phyloP scores from a whole-genome alignment of 2,329 filamentous ascomycete species.

The Mycocentrospora acerina region DNA sequence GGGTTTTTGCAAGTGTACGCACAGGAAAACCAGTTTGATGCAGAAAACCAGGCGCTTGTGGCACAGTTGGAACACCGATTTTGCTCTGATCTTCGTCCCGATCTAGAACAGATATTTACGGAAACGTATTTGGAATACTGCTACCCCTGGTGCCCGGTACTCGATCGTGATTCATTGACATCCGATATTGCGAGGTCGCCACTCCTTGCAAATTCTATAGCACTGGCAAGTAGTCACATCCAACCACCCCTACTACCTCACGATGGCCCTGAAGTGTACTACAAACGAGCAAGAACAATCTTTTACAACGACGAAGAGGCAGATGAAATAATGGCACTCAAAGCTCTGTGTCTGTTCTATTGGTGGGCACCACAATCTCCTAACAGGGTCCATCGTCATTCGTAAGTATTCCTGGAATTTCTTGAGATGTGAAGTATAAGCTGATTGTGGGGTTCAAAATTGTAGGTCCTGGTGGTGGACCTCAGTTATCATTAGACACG shows the following conservation, averaged over 20 bases:
- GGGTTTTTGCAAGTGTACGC: constrained; percentile 21
- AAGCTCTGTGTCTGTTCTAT: constrained; percentile 22
- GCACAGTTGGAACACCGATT: constrained; percentile 21
- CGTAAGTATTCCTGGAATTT: neutral
- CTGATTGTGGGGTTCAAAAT: too few relatives aligned
- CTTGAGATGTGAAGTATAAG: too few relatives aligned
- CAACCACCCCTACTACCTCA: constrained; percentile 22
- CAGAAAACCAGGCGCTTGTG: constrained; percentile 21
- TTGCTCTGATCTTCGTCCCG: constrained; percentile 13
- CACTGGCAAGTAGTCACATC: constrained; percentile 20
- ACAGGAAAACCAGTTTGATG: constrained; percentile 21
- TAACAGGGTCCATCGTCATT: constrained; percentile 19
- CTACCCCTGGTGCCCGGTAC: constrained; percentile 25
- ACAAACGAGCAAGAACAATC: constrained; percentile 19
- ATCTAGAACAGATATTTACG: constrained; percentile 21
- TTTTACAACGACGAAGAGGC: constrained; percentile 26
- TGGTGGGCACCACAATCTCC: constrained; percentile 25
- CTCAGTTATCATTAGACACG: constrained; percentile 22
- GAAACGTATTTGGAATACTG: constrained; percentile 23
- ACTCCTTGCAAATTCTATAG: constrained; percentile 20
- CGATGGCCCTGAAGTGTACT: constrained; percentile 20
- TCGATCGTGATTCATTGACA: constrained; percentile 16
- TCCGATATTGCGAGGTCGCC: constrained; percentile 18
- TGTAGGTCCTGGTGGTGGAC: constrained; percentile 21
- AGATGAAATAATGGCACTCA: constrained; percentile 16